Evolutionary conservation across 2,329 filamentous ascomycete genomes (phyloP).

Genomic region (Ceratocystis colombiana): DNA sequence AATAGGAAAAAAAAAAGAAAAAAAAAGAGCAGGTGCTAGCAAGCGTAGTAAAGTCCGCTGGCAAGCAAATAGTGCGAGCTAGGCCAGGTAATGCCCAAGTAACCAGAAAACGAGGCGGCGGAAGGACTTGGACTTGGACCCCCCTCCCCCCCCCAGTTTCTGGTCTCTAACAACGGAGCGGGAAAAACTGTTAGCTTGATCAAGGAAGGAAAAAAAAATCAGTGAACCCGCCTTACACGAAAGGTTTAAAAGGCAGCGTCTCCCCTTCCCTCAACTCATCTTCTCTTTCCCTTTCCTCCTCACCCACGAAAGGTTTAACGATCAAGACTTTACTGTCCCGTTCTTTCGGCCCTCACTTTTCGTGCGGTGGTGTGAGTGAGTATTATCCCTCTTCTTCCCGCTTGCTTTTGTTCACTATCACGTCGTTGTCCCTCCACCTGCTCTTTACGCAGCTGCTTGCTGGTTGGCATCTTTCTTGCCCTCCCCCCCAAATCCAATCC

Average conservation of each 20-base stretch:
- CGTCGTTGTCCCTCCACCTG: conserved; percentile 31
- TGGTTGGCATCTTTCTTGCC: conserved; percentile 4
- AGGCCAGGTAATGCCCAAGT: neutral
- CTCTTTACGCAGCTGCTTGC: neutral
- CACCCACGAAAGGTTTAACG: conserved; percentile 41
- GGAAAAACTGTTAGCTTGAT: conserved; percentile 13
- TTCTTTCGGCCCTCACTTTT: conserved; percentile 35
- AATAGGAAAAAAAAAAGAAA: neutral
- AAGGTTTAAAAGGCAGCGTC: conserved; percentile 18
- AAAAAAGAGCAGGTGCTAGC: neutral
- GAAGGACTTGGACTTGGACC: conserved; percentile 13
- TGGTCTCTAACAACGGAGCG: conserved; percentile 10
- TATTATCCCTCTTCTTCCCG: conserved; percentile 28
- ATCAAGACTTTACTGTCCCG: conserved; percentile 30
- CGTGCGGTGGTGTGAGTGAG: conserved; percentile 38
- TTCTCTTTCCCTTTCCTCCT: conserved; percentile 35
- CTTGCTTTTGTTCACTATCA: conserved; percentile 34
- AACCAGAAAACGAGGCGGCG: conserved; percentile 2
- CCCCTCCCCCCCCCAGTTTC: conserved; percentile 11
- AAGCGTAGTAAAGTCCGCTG: neutral
- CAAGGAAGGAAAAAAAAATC: conserved; percentile 12
- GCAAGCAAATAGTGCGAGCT: neutral
- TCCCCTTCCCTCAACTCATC: conserved; percentile 24
- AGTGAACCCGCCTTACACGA: conserved; percentile 15
- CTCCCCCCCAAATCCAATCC: neutral